Base-by-base conservation (phyloP, 2,329 filamentous ascomycete species). In the Pseudonectria buxi region DNA sequence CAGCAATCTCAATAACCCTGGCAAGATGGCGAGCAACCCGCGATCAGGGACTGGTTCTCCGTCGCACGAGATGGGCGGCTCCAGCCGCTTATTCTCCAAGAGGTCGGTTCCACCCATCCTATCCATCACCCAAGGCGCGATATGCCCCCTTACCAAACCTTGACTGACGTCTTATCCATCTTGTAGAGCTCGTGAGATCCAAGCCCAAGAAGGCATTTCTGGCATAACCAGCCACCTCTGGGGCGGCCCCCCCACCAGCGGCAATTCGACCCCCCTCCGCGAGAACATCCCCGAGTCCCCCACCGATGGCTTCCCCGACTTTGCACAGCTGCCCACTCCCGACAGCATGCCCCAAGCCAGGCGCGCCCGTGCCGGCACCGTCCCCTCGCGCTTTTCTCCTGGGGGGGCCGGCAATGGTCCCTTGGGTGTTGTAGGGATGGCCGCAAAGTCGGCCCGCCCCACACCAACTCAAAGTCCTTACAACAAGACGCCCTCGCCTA, bases 271-370 rank as follows among this genome's bases (percentile, higher is more conserved):
- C 28, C 92, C 92, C 50, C 76, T 98, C 33, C 86, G 92, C 55
- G 92, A 96, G 68, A 95, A 90, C 47, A 96, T 98, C 43, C 89
- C 90, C 45, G 92, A 98, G 65, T 95, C 90, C 25, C 92, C 92
- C 24, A 92, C 85, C 47, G 90, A 95, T 67, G 90, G 86, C 49
- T 96, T 96, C 53, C 89, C 92, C 39, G 89, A 95, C 61, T 87
- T 95, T 58, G 76, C 83, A 45, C 78, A 81, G 50, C 72, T 85
- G 28, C 74, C 83, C 28, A 73, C 81, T 7, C 75, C 83, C 46
- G 75, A 81, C 45, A 73, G 69, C 39, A 58, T 83, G 41, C 78
- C 83, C 37, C 73, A 83, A 51, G 76, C 79, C 31, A 79, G 92
- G 46, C 81, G 92, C 57, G 83, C 87, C 50, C 80, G 92, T 59